Base-by-base conservation (phyloP, 1,284 basidiomycete genomes). In the Phellopilus nigrolimitatus region DNA sequence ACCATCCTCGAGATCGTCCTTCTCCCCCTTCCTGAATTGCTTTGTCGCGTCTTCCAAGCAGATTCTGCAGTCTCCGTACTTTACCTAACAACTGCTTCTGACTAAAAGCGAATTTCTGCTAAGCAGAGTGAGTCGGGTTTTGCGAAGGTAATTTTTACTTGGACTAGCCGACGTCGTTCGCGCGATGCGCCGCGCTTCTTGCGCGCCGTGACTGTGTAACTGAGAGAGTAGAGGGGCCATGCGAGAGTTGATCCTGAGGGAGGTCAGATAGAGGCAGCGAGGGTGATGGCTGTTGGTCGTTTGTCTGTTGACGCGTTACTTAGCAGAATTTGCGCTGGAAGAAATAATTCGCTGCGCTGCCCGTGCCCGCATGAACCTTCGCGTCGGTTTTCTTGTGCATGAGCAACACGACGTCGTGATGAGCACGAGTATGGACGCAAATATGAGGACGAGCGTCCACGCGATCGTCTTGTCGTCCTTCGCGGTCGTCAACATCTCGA, bases 41-140 rank as follows among this genome's bases (percentile, higher is more conserved):
- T 65, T 91, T 91, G 67, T 97, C 93, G 43, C 90, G 80, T 65
- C 95, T 92, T 15, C 78, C 86, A 30, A 97, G 77, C 48, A 97
- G 73, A 52, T 84, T 86, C 63, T 97, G 94, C 38, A 97, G 72
- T 40, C 93, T 75, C 46, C 93, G 77, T 31, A 95, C 91, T 70
- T 97, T 94, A 1, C 85, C 87, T 24, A 97, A 71, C 38, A 97
- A 72, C 89, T 89, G 59, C 90, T 93, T 1, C 94, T 93, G 53
- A 97, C 71, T 97, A 93, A 60, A 95, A 93, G 27, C 94, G 93
- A 62, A 97, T 95, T 73, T 95, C 94, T 90, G 60, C 24, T 28
- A 54, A 50, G 53, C 53, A 52, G 58, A 54, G 56, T 4, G 47
- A 42, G 47, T 10, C 36, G 36, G n/a, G 33, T n/a, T 33, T 21